Conservation (phyloP, 306 rosid species). For the Prunus persica region DNA sequence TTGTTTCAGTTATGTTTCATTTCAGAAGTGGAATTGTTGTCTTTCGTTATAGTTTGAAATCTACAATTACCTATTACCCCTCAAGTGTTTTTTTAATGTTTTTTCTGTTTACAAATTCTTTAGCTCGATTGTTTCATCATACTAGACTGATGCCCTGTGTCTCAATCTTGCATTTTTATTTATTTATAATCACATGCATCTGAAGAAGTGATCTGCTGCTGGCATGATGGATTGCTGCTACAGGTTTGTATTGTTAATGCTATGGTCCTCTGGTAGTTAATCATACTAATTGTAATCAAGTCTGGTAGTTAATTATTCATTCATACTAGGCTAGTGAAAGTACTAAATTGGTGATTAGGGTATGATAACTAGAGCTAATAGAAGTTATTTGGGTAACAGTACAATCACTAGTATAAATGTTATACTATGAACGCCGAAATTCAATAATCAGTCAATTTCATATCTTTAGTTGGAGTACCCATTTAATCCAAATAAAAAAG, state of each 20-base stretch:
- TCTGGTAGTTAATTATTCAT: background rate
- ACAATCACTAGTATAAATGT: too few relatives aligned
- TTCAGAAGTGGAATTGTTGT: background rate
- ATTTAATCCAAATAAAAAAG: too few relatives aligned
- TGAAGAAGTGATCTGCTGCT: background rate
- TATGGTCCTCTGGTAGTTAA: too few relatives aligned
- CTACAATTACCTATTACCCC: background rate
- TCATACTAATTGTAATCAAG: background rate
- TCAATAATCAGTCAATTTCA: too few relatives aligned
- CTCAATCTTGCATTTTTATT: too few relatives aligned
- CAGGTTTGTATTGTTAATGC: too few relatives aligned
- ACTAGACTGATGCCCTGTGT: too few relatives aligned
- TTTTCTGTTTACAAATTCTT: background rate
- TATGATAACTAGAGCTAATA: too few relatives aligned
- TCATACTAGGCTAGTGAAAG: background rate
- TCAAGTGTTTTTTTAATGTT: too few relatives aligned
- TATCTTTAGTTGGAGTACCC: too few relatives aligned
- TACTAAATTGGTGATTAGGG: background rate
- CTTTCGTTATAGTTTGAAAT: background rate
- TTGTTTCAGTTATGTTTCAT: conserved; percentile 1
- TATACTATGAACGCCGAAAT: too few relatives aligned
- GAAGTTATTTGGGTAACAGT: too few relatives aligned
- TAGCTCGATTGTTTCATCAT: background rate
- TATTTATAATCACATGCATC: background rate
- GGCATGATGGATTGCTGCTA: background rate